These are phyloP conservation scores for Dioscorea alata DNA, from an alignment of 106 monocot species.

Conservation along the genomic window DNA sequence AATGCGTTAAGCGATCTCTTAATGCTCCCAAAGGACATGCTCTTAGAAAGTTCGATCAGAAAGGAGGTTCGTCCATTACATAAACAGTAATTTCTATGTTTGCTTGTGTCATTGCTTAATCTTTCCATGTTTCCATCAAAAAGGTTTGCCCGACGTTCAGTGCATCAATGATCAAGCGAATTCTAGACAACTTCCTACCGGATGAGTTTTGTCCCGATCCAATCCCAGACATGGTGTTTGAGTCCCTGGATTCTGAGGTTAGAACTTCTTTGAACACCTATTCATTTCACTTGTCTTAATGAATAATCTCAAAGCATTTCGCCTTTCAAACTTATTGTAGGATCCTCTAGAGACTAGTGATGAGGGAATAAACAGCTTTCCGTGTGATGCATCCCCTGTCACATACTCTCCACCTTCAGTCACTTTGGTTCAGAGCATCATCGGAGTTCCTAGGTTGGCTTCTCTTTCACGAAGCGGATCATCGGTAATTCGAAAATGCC, in stretches of 20 bases:
- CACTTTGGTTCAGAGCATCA: slow-evolving; percentile 26
- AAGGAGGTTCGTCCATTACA: slow-evolving; percentile 47
- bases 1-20: slow-evolving; percentile 92
- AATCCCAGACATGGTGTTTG: slow-evolving; percentile 44
- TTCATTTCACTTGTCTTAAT: neutral
- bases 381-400: slow-evolving; percentile 47
- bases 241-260: slow-evolving; percentile 81
- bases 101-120: neutral
- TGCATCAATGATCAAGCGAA: slow-evolving; percentile 64
- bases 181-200: slow-evolving; percentile 55
- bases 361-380: slow-evolving; percentile 35
- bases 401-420: slow-evolving; percentile 52
- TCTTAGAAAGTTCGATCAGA: slow-evolving; percentile 55
- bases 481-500: slow-evolving; percentile 53
- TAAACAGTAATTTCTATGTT: neutral
- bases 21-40: slow-evolving; percentile 97
- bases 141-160: slow-evolving; percentile 79
- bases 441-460: slow-evolving; percentile 31
- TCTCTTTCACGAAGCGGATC: slow-evolving; percentile 31
- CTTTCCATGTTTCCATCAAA: slow-evolving; percentile 4
- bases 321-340: slow-evolving; percentile 15
- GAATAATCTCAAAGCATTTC: neutral
- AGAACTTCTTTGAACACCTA: neutral
- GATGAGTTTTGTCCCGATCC: slow-evolving; percentile 92
- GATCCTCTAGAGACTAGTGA: slow-evolving; percentile 24